A percentile compares a stretch with the other conserved stretches of the same genome.
phyloP scores from a whole-genome alignment of 2,329 filamentous ascomycete genomes.

The Aspergillus tubingensis region DNA sequence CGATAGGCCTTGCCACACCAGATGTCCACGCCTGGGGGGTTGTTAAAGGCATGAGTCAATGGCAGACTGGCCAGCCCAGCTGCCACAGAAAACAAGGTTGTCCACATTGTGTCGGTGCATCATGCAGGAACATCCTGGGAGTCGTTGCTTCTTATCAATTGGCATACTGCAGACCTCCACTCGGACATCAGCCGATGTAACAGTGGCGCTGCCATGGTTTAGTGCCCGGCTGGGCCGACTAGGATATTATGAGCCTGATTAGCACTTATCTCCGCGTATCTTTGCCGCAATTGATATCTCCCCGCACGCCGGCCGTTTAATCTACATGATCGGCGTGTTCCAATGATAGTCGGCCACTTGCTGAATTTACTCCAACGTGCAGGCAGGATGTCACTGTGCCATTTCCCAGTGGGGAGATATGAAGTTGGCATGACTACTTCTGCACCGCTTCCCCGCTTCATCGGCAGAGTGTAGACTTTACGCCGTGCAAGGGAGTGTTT shows the following conservation, averaged over 20 bases:
- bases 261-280: neutral
- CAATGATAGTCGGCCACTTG: neutral
- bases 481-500: too few species aligned
- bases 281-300: neutral
- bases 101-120: neutral
- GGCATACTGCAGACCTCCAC: neutral
- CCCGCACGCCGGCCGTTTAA: conserved; percentile 4
- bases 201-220: neutral
- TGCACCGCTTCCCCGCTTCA: neutral
- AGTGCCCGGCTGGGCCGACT: neutral
- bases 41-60: neutral
- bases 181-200: neutral
- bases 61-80: neutral
- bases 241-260: neutral
- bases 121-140: neutral
- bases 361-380: neutral
- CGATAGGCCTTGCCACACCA: conserved; percentile 7
- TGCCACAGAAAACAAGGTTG: neutral
- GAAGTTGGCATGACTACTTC: neutral
- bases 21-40: neutral
- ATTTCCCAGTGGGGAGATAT: neutral
- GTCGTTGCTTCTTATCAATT: neutral
- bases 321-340: neutral
- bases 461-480: too few species aligned
- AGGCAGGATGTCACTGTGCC: conserved; percentile 6